Evolutionary conservation across 2,329 filamentous ascomycete genomes (phyloP).

Genomic region (Penicillium brasilianum): DNA sequence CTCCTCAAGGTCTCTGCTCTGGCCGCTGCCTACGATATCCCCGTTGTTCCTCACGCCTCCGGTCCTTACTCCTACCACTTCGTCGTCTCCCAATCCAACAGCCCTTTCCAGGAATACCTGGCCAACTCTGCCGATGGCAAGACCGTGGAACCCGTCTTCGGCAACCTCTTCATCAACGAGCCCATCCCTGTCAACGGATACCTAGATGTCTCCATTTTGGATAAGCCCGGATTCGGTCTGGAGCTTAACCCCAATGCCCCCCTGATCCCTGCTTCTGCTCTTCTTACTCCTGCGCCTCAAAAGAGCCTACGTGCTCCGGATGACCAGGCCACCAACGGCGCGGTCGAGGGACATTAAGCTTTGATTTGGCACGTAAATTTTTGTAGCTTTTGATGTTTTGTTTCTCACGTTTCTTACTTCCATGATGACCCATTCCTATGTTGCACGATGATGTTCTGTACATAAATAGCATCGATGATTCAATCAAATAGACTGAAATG

Average conservation of each 20-base stretch:
- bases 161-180: slow-evolving; percentile 87
- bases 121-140: slow-evolving; percentile 91
- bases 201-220: slow-evolving; percentile 76
- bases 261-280: slow-evolving; percentile 74
- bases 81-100: slow-evolving; percentile 89
- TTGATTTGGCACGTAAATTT: slow-evolving; percentile 11
- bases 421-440: slow-evolving; percentile 8
- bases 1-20: slow-evolving; percentile 86
- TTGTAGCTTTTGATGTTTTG: slow-evolving; percentile 9
- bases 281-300: slow-evolving; percentile 69
- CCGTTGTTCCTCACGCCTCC: slow-evolving; percentile 92
- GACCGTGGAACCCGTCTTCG: slow-evolving; percentile 88
- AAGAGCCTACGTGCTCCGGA: slow-evolving; percentile 50
- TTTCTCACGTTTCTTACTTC: slow-evolving; percentile 10
- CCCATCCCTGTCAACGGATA: slow-evolving; percentile 84
- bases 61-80: slow-evolving; percentile 97
- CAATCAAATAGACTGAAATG: slow-evolving; percentile 22
- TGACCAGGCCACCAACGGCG: slow-evolving; percentile 31
- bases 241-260: slow-evolving; percentile 82
- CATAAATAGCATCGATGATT: slow-evolving; percentile 24
- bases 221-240: slow-evolving; percentile 89
- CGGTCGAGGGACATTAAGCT: slow-evolving; percentile 15
- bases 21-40: slow-evolving; percentile 91
- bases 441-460: slow-evolving; percentile 25
- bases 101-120: slow-evolving; percentile 93